phyloP scores from a whole-genome alignment of 202 grass and related monocot genomes.

The Eragrostis tef region DNA sequence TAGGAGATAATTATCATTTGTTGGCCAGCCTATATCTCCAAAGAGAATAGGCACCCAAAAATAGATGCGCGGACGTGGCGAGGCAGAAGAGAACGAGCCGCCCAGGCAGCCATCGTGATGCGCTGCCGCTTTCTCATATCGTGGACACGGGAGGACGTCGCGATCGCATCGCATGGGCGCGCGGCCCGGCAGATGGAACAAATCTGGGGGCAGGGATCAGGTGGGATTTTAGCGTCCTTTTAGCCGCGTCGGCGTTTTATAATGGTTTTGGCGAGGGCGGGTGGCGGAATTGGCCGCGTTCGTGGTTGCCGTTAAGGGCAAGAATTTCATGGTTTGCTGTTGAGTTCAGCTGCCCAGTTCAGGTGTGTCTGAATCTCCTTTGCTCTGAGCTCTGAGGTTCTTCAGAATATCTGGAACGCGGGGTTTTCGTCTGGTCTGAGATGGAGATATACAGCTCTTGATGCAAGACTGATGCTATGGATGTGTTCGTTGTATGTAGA shows the following conservation, averaged over 20 bases:
- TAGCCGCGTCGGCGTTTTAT: background rate
- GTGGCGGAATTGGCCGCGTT: background rate
- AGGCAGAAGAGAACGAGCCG: background rate
- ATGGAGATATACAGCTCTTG: too few relatives aligned
- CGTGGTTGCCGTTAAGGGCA: background rate
- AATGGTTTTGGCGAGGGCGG: background rate
- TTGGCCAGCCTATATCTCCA: too few relatives aligned
- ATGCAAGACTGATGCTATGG: too few relatives aligned
- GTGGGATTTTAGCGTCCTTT: background rate
- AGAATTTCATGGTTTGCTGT: background rate
- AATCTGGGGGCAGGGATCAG: background rate
- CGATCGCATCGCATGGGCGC: background rate
- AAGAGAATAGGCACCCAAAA: background rate
- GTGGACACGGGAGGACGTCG: background rate
- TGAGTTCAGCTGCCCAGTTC: too few relatives aligned
- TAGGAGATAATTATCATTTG: too few relatives aligned
- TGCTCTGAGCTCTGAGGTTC: background rate
- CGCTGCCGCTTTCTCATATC: background rate
- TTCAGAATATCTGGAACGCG: background rate
- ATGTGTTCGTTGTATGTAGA: too few relatives aligned
- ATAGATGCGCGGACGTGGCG: background rate
- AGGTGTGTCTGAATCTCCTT: background rate
- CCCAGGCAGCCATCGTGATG: background rate
- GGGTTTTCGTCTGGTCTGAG: too few relatives aligned
- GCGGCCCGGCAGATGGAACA: background rate